phyloP scores from a whole-genome alignment of 2,329 filamentous ascomycete genomes.

The Fusarium subtropicale region DNA sequence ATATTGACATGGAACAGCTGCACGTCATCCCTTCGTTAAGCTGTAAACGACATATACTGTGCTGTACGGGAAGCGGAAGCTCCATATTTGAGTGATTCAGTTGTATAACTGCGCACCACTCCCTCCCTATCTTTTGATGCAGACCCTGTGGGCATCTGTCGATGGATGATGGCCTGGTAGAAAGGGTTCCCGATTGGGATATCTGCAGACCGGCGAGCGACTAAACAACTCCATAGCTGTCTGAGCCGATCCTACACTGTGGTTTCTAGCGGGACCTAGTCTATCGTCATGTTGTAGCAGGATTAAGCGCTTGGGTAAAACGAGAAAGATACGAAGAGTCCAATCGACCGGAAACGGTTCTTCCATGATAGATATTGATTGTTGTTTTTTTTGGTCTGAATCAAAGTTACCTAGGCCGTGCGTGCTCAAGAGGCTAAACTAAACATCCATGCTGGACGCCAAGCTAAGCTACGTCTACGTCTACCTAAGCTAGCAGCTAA shows the following conservation, averaged over 20 bases:
- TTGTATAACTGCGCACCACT: constrained; percentile 22
- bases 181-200: constrained; percentile 44
- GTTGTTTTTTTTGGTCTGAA: constrained; percentile 17
- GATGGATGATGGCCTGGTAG: constrained; percentile 5
- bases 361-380: constrained; percentile 14
- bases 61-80: constrained; percentile 17
- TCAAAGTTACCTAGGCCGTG: constrained; percentile 15
- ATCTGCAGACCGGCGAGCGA: constrained; percentile 40
- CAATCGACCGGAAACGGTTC: constrained; percentile 34
- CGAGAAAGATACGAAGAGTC: constrained; percentile 8
- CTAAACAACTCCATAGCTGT: constrained; percentile 36
- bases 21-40: constrained; percentile 37
- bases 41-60: not conserved
- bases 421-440: constrained; percentile 28
- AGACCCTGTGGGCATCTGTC: constrained; percentile 24
- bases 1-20: constrained; percentile 29
- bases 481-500: constrained; percentile 4
- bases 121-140: constrained; percentile 28
- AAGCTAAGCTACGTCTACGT: not conserved
- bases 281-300: constrained; percentile 36
- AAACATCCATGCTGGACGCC: constrained; percentile 9
- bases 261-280: constrained; percentile 32
- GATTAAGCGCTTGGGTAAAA: constrained; percentile 44
- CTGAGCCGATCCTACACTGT: constrained; percentile 45
- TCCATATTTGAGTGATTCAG: constrained; percentile 28